Conservation (phyloP, 129 eudicot genomes). For the Pittosporum tobira region DNA sequence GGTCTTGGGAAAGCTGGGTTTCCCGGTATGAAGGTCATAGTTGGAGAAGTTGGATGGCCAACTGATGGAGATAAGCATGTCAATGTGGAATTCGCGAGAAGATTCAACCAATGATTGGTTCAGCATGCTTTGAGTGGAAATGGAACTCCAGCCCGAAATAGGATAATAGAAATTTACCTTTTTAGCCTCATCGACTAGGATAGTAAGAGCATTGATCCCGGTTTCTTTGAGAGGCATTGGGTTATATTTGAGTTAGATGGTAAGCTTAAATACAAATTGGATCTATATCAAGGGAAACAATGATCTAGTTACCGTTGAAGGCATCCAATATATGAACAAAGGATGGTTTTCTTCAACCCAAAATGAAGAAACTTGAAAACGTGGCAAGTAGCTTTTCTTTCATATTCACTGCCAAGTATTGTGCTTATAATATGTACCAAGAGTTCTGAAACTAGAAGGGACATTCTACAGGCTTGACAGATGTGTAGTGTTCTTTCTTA, state of each 20-base stretch:
- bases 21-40: conserved; percentile 63
- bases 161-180: conserved; percentile 48
- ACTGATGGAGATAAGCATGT: conserved; percentile 74
- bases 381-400: conserved; percentile 40
- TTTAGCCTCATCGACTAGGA: conserved; percentile 77
- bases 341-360: conserved; percentile 76
- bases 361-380: conserved; percentile 30
- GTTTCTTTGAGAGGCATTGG: conserved; percentile 90
- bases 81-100: conserved; percentile 44
- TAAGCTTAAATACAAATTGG: conserved; percentile 70
- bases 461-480: conserved; percentile 48
- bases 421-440: conserved; percentile 92
- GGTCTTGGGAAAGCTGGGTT: conserved; percentile 69
- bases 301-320: conserved; percentile 47
- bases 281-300: conserved; percentile 22
- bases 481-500: conserved; percentile 59
- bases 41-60: conserved; percentile 97
- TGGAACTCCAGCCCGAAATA: conserved; percentile 72
- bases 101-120: conserved; percentile 63
- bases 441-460: conserved; percentile 55
- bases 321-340: conserved; percentile 48
- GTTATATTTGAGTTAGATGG: conserved; percentile 91
- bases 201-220: conserved; percentile 73
- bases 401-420: conserved; percentile 77
- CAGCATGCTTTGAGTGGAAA: conserved; percentile 44